Percentiles rank a stretch among this genome's conserved stretches.
These are phyloP conservation scores for Taphrina populina DNA, from an alignment of 1,139 yeast genomes.

Conservation along the genomic window DNA sequence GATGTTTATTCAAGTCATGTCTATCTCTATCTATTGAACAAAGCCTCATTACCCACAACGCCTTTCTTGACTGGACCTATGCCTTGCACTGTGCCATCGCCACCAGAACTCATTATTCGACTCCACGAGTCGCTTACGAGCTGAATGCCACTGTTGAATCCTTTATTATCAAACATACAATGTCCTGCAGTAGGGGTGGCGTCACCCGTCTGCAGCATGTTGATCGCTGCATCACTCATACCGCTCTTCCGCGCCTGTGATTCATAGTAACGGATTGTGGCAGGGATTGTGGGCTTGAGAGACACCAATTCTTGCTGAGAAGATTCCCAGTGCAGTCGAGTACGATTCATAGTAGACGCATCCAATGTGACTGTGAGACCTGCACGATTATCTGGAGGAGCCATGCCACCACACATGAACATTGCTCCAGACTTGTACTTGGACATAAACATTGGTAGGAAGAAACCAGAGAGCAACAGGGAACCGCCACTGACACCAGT, in stretches of 20 bases:
- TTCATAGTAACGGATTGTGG: constrained; percentile 20
- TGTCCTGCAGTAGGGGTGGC: constrained; percentile 29
- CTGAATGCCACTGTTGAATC: constrained; percentile 25
- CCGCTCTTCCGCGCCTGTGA: constrained; percentile 14
- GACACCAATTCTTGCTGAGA: constrained; percentile 25
- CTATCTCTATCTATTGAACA: constrained; percentile 1
- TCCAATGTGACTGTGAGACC: constrained; percentile 17
- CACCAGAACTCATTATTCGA: neutral
- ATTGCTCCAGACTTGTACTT: constrained; percentile 27
- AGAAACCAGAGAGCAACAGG: constrained; percentile 22
- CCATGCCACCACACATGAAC: constrained; percentile 29
- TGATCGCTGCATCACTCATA: constrained; percentile 3
- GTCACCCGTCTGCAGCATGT: constrained; percentile 22
- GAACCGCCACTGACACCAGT: constrained; percentile 27
- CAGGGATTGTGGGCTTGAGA: constrained; percentile 20
- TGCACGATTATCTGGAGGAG: constrained; percentile 18
- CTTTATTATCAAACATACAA: constrained; percentile 25
- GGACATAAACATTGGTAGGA: constrained; percentile 18
- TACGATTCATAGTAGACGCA: constrained; percentile 1
- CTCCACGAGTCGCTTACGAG: constrained; percentile 4
- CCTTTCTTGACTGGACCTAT: neutral
- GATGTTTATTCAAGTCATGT: neutral
- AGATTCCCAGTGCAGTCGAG: constrained; percentile 19
- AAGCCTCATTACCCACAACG: constrained; percentile 6
- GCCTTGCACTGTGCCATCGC: neutral